These are phyloP conservation scores for Hypoxylon lenormandii DNA, from an alignment of 495 filamentous ascomycete genomes.

Conservation along the genomic window DNA sequence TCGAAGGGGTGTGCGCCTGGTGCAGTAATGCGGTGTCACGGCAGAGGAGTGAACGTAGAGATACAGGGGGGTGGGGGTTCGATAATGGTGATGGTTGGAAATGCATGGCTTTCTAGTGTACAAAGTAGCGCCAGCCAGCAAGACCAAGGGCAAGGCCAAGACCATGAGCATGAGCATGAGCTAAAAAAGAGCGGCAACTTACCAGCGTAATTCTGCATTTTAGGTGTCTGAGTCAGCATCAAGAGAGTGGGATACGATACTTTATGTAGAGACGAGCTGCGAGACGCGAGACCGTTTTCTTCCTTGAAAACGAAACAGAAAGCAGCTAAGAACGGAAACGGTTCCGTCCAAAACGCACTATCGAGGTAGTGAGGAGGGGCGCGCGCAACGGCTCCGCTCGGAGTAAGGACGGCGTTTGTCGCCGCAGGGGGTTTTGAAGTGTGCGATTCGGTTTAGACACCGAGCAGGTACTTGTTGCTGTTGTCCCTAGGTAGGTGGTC, in stretches of 20 bases:
- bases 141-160: too few relatives aligned
- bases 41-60: conserved; percentile 35
- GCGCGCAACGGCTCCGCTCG: conserved; percentile 42
- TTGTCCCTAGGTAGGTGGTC: background rate
- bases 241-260: conserved; percentile 31
- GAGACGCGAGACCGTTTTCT: conserved; percentile 30
- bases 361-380: conserved; percentile 17
- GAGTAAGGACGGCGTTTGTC: conserved; percentile 45
- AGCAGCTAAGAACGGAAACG: conserved; percentile 31
- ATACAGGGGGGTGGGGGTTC: conserved; percentile 27
- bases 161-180: too few relatives aligned
- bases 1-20: conserved; percentile 29
- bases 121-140: conserved; percentile 23
- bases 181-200: conserved; percentile 36
- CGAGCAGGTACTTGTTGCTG: conserved; percentile 8
- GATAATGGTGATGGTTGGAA: conserved; percentile 29
- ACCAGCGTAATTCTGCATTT: conserved; percentile 44
- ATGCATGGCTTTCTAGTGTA: conserved; percentile 19
- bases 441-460: conserved; percentile 27
- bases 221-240: conserved; percentile 46
- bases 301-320: conserved; percentile 22
- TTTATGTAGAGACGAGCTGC: conserved; percentile 21
- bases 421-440: conserved; percentile 31
- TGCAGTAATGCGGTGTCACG: conserved; percentile 44
- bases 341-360: conserved; percentile 46